Conservation (phyloP, 129 eudicot genomes). For the Helianthus tuberosus region DNA sequence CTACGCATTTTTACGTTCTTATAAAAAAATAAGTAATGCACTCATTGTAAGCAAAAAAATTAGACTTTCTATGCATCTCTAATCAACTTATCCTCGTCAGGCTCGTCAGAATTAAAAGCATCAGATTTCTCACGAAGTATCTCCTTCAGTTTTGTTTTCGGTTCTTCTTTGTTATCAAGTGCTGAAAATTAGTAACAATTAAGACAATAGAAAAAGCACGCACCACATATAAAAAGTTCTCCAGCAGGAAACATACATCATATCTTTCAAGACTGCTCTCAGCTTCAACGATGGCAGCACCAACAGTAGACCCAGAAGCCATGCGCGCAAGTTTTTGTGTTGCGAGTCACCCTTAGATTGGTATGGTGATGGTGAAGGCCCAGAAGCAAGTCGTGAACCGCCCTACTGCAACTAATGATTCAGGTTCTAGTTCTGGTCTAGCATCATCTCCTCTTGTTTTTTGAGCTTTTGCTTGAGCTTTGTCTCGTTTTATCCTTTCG, state of each 20-base stretch:
- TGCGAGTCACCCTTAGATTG: constrained; percentile 42
- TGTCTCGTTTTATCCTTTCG: constrained; percentile 85
- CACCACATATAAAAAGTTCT: not conserved
- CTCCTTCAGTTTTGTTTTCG: constrained; percentile 80
- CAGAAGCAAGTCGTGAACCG: constrained; percentile 97
- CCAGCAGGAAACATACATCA: constrained; percentile 49
- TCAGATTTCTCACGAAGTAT: constrained; percentile 83
- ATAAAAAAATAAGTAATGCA: constrained; percentile 3
- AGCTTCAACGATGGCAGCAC: constrained; percentile 95
- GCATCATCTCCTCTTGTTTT: constrained; percentile 80
- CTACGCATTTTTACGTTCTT: not conserved
- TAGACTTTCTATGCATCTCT: constrained; percentile 9
- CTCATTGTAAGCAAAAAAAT: constrained; percentile 4
- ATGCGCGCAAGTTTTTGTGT: constrained; percentile 65
- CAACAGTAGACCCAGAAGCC: constrained; percentile 65
- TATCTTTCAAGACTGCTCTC: constrained; percentile 77
- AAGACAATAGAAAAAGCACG: not conserved
- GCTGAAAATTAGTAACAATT: constrained; percentile 34
- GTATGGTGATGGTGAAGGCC: constrained; percentile 79
- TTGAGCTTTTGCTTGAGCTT: too few species aligned
- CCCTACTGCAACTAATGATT: constrained; percentile 79
- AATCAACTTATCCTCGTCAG: constrained; percentile 89
- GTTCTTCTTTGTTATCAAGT: constrained; percentile 83
- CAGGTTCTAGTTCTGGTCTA: constrained; percentile 68
- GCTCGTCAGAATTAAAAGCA: constrained; percentile 66